Evolutionary conservation across 2,329 filamentous ascomycete genomes (phyloP).

Genomic region (Fusarium sp.): DNA sequence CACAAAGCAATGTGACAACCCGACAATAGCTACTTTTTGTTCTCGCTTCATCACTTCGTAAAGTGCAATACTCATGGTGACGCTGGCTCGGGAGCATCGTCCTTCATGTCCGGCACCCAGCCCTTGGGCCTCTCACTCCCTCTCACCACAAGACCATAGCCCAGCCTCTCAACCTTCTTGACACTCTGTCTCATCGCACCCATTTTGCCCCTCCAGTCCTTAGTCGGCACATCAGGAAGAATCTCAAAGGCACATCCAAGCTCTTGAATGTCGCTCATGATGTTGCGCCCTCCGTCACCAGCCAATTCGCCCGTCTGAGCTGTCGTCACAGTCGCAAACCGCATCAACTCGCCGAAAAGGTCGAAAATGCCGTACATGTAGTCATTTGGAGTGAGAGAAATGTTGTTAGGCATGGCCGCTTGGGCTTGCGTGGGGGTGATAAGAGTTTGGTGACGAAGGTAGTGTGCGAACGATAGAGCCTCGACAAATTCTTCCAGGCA

Average conservation of each 20-base stretch:
- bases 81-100: constrained; percentile 52
- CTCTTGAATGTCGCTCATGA: constrained; percentile 85
- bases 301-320: constrained; percentile 77
- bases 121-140: constrained; percentile 91
- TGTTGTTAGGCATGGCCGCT: constrained; percentile 63
- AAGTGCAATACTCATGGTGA: constrained; percentile 45
- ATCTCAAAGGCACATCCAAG: constrained; percentile 84
- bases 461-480: constrained; percentile 89
- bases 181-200: constrained; percentile 90
- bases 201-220: constrained; percentile 82
- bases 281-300: constrained; percentile 64
- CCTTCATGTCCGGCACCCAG: constrained; percentile 85
- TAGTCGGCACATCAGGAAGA: constrained; percentile 72
- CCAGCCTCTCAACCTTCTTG: constrained; percentile 91
- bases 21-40: background rate
- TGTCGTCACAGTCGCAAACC: constrained; percentile 91
- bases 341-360: constrained; percentile 96
- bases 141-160: constrained; percentile 89
- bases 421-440: constrained; percentile 77
- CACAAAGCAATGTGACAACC: constrained; percentile 14
- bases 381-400: constrained; percentile 83
- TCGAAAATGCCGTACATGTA: constrained; percentile 95
- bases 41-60: background rate
- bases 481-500: constrained; percentile 97
- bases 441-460: constrained; percentile 82